Evolutionary conservation across 108 stramenopile species (phyloP), one percentile per base, ranked within the genome.

Genomic region (Nannochloropsis gaditana): DNA sequence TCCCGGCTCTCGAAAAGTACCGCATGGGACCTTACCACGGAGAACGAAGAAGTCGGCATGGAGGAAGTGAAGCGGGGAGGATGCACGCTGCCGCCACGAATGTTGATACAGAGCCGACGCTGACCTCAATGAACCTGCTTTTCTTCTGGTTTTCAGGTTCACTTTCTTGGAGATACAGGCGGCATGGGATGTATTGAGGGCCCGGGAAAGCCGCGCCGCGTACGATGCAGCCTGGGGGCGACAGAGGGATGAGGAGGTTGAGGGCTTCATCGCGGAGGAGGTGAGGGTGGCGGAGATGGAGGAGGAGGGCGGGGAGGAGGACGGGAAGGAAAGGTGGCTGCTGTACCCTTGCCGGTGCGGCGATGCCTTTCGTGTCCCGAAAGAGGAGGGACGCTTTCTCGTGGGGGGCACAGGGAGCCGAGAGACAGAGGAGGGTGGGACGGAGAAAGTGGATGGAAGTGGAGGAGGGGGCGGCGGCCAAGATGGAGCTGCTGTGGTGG

Each of bases 241-340:
- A 10, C 47, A 50, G 15, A 15, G 15, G 47, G 11, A 15, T 10
- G 47, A 50, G 15, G 11, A 50, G 15, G 47, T 10, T 11, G 47
- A 15, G 47, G 47, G 47, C 89, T 97, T 93, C 84, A 95, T 50
- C 11, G 42, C 81, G 42, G 43, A 11, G 15, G 15, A 50, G 47
- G 15, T 11, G 15, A 50, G 47, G 47, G 47, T 11, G 47, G 47
- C 10, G 15, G 47, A 50, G 47, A 15, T 11, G 15, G 47, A 50
- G 47, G 47, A 50, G 47, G 47, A 50, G 47, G 47, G 15, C 11
- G 47, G 15, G 47, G 15, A 1, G 47, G 47, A 50, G 10, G 15
- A 0, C 47, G 1, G 47, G 47, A 15, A 50, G 47, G 47, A 50
- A 1, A 1, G 47, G 47, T 50, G 47, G 47, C 15, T 50, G 47